Evolutionary conservation across 2,329 filamentous ascomycete genomes (phyloP), one percentile per base, ranked within the genome.

Genomic region (Fusarium musae): DNA sequence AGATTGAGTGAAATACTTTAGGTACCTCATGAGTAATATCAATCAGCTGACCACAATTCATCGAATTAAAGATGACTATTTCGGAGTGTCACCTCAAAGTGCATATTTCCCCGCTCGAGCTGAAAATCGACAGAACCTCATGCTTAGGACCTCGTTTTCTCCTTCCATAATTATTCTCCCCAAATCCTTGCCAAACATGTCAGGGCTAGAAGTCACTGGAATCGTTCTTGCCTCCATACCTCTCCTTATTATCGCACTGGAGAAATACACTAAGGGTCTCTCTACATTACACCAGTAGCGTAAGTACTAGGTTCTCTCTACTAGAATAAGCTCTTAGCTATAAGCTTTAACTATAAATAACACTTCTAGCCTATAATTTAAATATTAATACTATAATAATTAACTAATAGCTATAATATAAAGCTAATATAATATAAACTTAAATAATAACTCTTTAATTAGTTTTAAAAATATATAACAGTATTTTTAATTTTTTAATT

Each of bases 171-270:
- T 40, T 13, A 13, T 21, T 13, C 37, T 9, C 11, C 7, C 19
- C 11, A 40, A 8, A 21, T 40, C 11, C 19, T 13, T 40, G 8
- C 11, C 11, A 40, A 40, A 21, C 19, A 70, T 73, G 57, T 74
- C 66, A n/a, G 63, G 66, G 1, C 26, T 73, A 15, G 63, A 73
- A 7, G 34, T 65, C 23, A 57, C 49, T 0, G 63, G 66, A 2
- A 8, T 65, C 4, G 44, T 73, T 1, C 63, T 74, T 2, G 62
- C 60, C 0, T n/a, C 32, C 2, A 67, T 74, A 11, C 66, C 66
- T 10, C 34, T 70, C 0, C 30, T 70, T 0, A 23, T 68, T 7
- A 32, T 63, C 2, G n/a, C 47, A 0, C 21, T 74, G 2, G 59
- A 74, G 4, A 39, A 68, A 9, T 70, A 73, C n/a, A 49, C 32